These are phyloP conservation scores for Seminavis robusta DNA, from an alignment of 108 stramenopile species.

Conservation along the genomic window DNA sequence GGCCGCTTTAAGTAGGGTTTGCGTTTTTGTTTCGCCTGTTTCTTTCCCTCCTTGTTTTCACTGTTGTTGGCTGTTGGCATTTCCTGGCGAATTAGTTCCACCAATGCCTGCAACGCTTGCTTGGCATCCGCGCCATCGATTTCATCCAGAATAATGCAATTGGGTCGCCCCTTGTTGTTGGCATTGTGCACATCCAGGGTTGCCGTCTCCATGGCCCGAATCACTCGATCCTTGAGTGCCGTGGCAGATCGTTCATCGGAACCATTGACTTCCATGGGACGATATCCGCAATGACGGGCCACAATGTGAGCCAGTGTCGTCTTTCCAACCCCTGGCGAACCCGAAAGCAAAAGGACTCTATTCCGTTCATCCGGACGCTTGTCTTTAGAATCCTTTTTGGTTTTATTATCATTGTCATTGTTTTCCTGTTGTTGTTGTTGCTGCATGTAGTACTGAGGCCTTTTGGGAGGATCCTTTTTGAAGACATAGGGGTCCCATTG, in stretches of 20 bases:
- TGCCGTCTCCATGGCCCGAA: conserved; percentile 81
- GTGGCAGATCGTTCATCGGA: conserved; percentile 92
- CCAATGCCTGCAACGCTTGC: conserved; percentile 71
- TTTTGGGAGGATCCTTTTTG: conserved; percentile 51
- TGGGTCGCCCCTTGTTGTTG: conserved; percentile 52
- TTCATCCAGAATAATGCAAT: conserved; percentile 94
- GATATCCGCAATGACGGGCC: conserved; percentile 85
- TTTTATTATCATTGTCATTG: conserved; percentile 10
- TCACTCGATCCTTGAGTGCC: conserved; percentile 74
- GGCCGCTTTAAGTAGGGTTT: conserved; percentile 76
- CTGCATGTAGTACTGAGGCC: conserved; percentile 30
- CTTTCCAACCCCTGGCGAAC: conserved; percentile 95
- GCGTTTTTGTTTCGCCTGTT: conserved; percentile 11
- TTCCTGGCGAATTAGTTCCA: conserved; percentile 84
- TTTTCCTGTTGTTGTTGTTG: conserved; percentile 22
- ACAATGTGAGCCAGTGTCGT: conserved; percentile 96
- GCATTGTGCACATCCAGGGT: conserved; percentile 43
- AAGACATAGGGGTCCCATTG: conserved; percentile 97
- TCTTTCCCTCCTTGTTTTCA: conserved; percentile 25
- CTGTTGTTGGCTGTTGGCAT: conserved; percentile 30
- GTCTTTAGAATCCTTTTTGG: conserved; percentile 30
- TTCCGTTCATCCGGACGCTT: conserved; percentile 59
- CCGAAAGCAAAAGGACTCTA: conserved; percentile 84
- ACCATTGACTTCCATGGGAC: conserved; percentile 94
- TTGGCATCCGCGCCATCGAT: conserved; percentile 95